Base-by-base conservation (phyloP, 2,329 filamentous ascomycete genomes). In the Rutstroemia sp. region DNA sequence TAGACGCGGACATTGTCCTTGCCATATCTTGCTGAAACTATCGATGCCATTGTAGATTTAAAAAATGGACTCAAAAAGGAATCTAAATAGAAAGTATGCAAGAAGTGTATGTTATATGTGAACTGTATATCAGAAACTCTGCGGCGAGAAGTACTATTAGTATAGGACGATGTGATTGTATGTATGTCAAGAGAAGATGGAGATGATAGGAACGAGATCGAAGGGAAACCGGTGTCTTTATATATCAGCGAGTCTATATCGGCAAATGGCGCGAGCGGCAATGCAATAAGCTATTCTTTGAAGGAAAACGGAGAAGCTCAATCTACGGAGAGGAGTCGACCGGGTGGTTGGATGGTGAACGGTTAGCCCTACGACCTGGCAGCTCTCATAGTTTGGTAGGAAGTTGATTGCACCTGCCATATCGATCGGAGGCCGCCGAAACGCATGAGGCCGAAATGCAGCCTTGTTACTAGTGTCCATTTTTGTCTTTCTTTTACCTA, bases 1-100 rank as follows among this genome's bases (percentile, higher is more conserved):
- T 88, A 95, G 67, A 99, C 84, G 69, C 94, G 92, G 80, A 99
- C 87, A 77, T 99, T 97, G 82, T 97, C 94, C 83, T 99, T 92
- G 76, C 88, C 88, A 72, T 92, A 92, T 70, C 86, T 84, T 66
- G 88, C 88, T 67, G 81, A 75, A 58, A 80, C 76, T 59, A 86
- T 73, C 64, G 72, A 71, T 62, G 81, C 73, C 81, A 85, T 84
- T 57, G 49, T 71, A 62, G 39, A 44, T 50, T 21, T 21, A 41
- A 25, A n/a, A 34, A 27, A 34, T 19, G 52, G 19, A 37, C n/a
- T 5, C 30, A 23, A 19, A 53, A 21, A 53, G 41, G 23, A 19
- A 23, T 17, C 21, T 23, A 54, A 42, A 14, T 25, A 25, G 16
- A 37, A 39, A 21, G 7, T 23, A 41, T 21, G 21, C 14, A 37